Base-by-base conservation (phyloP, 208 protist genomes). In the Leishmania aethiopica region DNA sequence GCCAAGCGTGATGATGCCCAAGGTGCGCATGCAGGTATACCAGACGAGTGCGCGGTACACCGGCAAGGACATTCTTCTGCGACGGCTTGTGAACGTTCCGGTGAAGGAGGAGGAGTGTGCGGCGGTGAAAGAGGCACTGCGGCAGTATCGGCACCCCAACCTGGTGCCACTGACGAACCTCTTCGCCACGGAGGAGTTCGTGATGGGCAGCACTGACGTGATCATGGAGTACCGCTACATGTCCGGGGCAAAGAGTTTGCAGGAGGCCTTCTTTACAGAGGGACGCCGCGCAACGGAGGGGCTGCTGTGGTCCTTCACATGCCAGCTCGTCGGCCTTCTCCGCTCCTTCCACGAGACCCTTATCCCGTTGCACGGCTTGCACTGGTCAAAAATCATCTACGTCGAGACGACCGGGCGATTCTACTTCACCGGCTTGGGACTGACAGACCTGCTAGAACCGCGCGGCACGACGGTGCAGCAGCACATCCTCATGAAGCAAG, bases 171-270 rank as follows among this genome's bases (percentile, higher is more conserved):
- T 98, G 47, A 92, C 88, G 25, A 91, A 92, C 82, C 82, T 96
- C 15, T 92, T 93, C 77, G 81, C 86, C 10, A 96, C 93, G 49
- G 90, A 96, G 60, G 93, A 96, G 85, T 98, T 97, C 82, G 87
- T 96, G 73, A 93, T 96, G 90, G 94, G 91, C 42, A 93, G 90
- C 89, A 88, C 84, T 15, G 94, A 96, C 80, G 88, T 96, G 53
- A 92, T 98, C 62, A 93, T 97, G 91, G 93, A 95, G 80, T 98
- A 97, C 77, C 92, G 92, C 79, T 95, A 91, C 80, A 95, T 97
- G 47, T 67, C 86, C 7, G 92, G 91, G 19, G 91, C 95, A 28
- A 93, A 94, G 84, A 93, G 87, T 60, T 82, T 98, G 79, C 79
- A 92, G 83, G 92, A 98, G 78, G 91, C 89, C 64, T 96, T 96